Evolutionary conservation across 1,284 basidiomycete species (phyloP), one percentile per base, ranked within the genome.

Genomic region (Heterobasidion annosum): DNA sequence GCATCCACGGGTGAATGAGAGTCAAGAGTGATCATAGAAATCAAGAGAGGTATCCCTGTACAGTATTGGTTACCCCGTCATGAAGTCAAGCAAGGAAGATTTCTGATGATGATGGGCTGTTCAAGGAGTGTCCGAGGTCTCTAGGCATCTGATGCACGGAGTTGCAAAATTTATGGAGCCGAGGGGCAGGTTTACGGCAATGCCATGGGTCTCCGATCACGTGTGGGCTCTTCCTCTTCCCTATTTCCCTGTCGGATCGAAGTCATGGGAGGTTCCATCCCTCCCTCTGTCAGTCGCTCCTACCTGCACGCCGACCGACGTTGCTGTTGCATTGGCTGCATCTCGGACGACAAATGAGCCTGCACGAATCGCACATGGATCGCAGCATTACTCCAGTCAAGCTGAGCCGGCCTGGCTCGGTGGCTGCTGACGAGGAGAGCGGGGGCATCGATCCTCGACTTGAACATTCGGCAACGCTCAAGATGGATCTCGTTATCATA

Each of bases 401-500:
- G 37, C 12, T 10, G 12, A 40, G 37, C n/a, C 37, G 37, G n/a
- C n/a, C 37, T 12, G 37, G 2, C n/a, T 40, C 37, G 12, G 3
- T n/a, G 37, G 37, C 7, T 5, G 37, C 37, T 40, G 37, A 40
- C n/a, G 37, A 40, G 37, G 37, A 10, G 8, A n/a, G 37, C 12
- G n/a, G 37, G 37, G 37, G n/a, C n/a, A 40, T 40, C n/a, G 37
- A 40, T n/a, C 37, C 37, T n/a, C 12, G 3, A 3, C 2, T 40
- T 40, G 37, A 40, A 40, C 37, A 8, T n/a, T 40, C 37, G 10
- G 58, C 57, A 18, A 44, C 46, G 42, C 37, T 52, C 58, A 81
- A 80, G 60, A 61, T 79, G 46, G 78, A 82, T 57, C 51, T 71
- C 40, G 70, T 67, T 59, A 63, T 81, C 40, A 65, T 81, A 16